Base-by-base conservation (phyloP, 768 basidiomycete species). In the Podaxis sp. region DNA sequence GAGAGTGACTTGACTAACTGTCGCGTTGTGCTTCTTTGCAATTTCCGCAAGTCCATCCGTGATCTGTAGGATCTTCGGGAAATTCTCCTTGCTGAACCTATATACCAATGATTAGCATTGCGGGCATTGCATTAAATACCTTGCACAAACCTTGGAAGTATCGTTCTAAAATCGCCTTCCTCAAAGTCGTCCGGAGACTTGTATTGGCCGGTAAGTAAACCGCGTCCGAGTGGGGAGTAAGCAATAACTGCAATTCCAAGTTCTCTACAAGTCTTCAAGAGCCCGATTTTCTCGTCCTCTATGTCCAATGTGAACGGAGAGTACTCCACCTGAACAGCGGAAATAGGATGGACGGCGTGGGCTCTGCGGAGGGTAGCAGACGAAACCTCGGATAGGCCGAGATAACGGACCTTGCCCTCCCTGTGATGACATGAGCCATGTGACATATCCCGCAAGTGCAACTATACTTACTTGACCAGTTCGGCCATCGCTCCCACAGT, bases 341-440 rank as follows among this genome's bases (percentile, higher is more conserved):
- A 61, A 33, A 85, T 83, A 6, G 82, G 82, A 56, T 84, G 84
- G 10, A 84, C 69, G 7, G 78, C 77, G 41, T 77, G 78, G 11
- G 84, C 85, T 15, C 84, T 79, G 26, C 82, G 79, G 26, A 86
- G 74, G 1, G 82, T 80, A 2, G 63, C 60, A 0, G 79, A 74
- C 2, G 81, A 81, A 60, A 77, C 72, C 67, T 87, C 85, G 22
- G 82, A 85, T 48, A 86, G 77, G 0, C 86, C 84, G 10, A 87
- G 66, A 68, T 82, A 77, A 63, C 72, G 78, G 61, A 78, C 76
- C 68, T 81, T 84, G 0, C 82, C 82, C 63, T 72, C 72, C 56
- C 73, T 72, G 55, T 8, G 53, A 49, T 28, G 17, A 51, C 2
- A 55, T 30, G n/a, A 63, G 37, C 51, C 11, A 28, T 13, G 15